Conservation (phyloP, 768 basidiomycete species). For the Serendipita sp. region DNA sequence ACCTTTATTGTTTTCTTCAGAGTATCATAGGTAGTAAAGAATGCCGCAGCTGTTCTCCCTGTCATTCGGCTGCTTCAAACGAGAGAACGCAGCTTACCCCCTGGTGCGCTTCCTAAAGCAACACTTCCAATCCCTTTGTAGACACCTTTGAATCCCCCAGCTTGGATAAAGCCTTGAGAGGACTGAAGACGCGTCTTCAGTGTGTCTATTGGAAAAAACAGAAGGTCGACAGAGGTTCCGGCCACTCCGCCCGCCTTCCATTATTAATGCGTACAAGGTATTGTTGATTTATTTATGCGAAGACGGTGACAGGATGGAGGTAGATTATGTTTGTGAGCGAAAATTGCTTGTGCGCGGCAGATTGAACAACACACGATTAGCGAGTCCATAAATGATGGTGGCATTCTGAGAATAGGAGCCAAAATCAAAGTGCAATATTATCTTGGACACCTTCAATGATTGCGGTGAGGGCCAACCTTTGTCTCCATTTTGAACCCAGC, state of each 20-base stretch:
- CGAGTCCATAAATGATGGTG: conserved; percentile 31
- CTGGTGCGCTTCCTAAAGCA: conserved; percentile 86
- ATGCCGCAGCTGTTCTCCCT: conserved; percentile 59
- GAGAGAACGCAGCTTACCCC: conserved; percentile 38
- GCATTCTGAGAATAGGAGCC: conserved; percentile 16
- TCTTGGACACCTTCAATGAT: background rate
- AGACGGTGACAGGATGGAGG: background rate
- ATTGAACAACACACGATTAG: conserved; percentile 26
- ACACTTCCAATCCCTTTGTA: conserved; percentile 94
- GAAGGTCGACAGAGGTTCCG: conserved; percentile 82
- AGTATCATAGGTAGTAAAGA: conserved; percentile 89
- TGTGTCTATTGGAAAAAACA: conserved; percentile 95
- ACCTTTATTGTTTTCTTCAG: conserved; percentile 64
- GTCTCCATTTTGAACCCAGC: background rate
- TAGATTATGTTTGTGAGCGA: background rate
- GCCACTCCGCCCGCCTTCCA: conserved; percentile 74
- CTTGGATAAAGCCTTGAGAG: conserved; percentile 62
- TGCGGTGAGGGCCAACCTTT: background rate
- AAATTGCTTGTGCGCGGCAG: background rate
- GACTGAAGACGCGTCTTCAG: conserved; percentile 92
- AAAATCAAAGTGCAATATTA: background rate
- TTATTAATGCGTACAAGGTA: background rate
- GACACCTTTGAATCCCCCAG: conserved; percentile 80
- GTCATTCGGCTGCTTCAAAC: conserved; percentile 2
- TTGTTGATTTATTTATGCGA: background rate